Evolutionary conservation across 2,329 filamentous ascomycete genomes (phyloP).

Genomic region (Basipetospora sp.): DNA sequence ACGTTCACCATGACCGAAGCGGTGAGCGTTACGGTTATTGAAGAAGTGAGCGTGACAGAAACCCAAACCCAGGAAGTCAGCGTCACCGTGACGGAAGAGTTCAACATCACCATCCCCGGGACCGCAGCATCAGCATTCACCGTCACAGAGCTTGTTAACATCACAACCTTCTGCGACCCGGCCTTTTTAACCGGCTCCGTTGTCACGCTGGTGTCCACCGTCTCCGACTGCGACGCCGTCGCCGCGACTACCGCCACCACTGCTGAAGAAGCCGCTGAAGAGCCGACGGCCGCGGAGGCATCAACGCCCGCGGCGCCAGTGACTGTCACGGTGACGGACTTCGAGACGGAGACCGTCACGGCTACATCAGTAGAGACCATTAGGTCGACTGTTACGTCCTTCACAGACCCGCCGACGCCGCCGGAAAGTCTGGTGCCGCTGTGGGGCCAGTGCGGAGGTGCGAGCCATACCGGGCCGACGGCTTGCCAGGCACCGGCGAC

Average conservation of each 20-base stretch:
- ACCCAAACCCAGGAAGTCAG: too few species aligned
- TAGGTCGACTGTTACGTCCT: conserved; percentile 1
- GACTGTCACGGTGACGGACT: background rate
- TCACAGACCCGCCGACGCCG: background rate
- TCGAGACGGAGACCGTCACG: background rate
- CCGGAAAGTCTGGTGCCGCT: background rate
- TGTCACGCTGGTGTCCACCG: background rate
- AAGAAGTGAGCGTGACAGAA: too few species aligned
- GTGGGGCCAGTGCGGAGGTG: conserved; percentile 5
- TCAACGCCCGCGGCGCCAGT: background rate
- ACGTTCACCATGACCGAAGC: too few species aligned
- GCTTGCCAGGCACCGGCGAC: background rate
- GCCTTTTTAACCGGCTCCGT: background rate
- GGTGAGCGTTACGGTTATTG: too few species aligned
- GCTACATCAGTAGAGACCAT: background rate
- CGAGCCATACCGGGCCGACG: background rate
- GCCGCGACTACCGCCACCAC: background rate
- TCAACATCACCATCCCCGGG: too few species aligned
- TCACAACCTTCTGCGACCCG: background rate
- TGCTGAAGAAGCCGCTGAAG: background rate
- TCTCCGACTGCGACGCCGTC: background rate
- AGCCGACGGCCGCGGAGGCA: background rate
- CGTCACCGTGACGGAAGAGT: background rate
- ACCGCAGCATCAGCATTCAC: too few species aligned
- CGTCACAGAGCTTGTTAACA: background rate